Base-by-base conservation (phyloP, 768 basidiomycete genomes). In the Coprinopsis marcescibilis region DNA sequence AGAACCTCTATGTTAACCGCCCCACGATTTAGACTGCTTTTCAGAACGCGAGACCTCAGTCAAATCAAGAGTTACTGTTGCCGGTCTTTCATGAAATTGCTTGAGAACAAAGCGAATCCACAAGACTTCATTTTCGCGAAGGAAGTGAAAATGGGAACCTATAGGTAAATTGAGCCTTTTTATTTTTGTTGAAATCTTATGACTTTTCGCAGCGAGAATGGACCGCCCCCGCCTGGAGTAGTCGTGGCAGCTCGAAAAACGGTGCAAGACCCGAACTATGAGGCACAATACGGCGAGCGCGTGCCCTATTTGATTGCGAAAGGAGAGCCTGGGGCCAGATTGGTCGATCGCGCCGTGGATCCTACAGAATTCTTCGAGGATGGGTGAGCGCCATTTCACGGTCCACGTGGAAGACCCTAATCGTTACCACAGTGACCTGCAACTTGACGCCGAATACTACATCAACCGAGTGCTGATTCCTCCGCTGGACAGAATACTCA, bases 61-160 rank as follows among this genome's bases (percentile, higher is more conserved):
- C 67, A 82, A 55, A 82, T 97, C 57, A 98, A 97, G 62, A 78
- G 81, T 4, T 96, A 93, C 56, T 94, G 92, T 56, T 82, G 76
- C 53, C 69, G 72, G 17, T 85, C 88, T 8, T 98, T 92, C 92
- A 72, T 77, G 8, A 89, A 86, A 59, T 74, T 99, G 33, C 62
- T 93, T 36, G 83, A 89, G 48, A 83, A 89, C 49, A 82, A 77
- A 53, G 83, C 79, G 2, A 85, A 89, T 2, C 66, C 89, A n/a
- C 87, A 94, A 55, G 94, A 98, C 60, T 96, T 96, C 57, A 85
- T 92, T 27, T 92, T 97, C 54, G 83, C 95, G 0, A 95, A 95
- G 60, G 90, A 94, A 64, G 93, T 98, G 23, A 83, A 70, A 56
- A 75, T 98, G 74, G 96, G 96, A 11, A 89, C 86, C 0, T 98